Percentiles rank a stretch among this genome's conserved stretches.
Conservation (phyloP, 305 asterid genomes). For the Ajuga reptans region DNA sequence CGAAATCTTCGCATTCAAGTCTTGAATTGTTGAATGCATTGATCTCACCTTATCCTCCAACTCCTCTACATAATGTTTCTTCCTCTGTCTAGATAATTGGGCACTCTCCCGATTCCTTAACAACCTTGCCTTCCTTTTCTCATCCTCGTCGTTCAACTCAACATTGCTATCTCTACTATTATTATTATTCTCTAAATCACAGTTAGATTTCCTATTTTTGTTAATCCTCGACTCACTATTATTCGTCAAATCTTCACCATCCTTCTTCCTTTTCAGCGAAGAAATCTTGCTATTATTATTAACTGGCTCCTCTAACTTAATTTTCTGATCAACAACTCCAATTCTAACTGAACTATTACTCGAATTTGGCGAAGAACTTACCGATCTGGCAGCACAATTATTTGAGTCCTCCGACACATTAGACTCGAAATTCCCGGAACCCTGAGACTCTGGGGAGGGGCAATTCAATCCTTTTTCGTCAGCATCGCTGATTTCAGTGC, state of each 20-base stretch:
- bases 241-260: constrained; percentile 34
- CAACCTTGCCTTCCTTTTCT: constrained; percentile 71
- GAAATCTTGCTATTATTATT: constrained; percentile 23
- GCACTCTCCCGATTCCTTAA: constrained; percentile 98
- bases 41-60: constrained; percentile 82
- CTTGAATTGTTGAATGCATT: constrained; percentile 91
- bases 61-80: constrained; percentile 90
- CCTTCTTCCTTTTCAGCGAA: constrained; percentile 62
- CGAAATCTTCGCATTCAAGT: constrained; percentile 65
- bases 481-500: constrained; percentile 25
- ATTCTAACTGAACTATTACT: constrained; percentile 32
- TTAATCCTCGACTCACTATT: constrained; percentile 33
- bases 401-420: constrained; percentile 45
- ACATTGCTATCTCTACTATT: constrained; percentile 24
- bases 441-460: constrained; percentile 55
- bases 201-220: constrained; percentile 47
- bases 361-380: constrained; percentile 51
- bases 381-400: constrained; percentile 39
- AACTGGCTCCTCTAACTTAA: constrained; percentile 44
- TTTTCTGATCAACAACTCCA: constrained; percentile 49
- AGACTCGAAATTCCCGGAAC: constrained; percentile 49
- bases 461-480: constrained; percentile 46
- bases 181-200: constrained; percentile 27
- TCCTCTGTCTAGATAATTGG: constrained; percentile 85
- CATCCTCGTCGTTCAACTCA: constrained; percentile 55